Conservation (phyloP, 106 monocot species). For the Posidonia australis region DNA sequence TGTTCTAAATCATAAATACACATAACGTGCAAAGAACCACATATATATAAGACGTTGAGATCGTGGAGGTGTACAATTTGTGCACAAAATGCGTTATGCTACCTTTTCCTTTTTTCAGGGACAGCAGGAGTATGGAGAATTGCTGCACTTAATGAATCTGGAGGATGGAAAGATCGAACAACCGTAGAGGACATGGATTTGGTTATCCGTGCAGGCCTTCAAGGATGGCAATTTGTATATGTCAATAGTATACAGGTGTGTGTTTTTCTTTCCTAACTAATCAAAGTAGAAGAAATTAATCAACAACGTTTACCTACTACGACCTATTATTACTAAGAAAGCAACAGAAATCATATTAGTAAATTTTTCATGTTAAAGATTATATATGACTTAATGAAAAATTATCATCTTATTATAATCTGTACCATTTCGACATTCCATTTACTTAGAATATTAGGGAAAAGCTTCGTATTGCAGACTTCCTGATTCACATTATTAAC, state of each 20-base stretch:
- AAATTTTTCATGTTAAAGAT: not conserved
- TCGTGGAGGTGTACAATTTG: no score
- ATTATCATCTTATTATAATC: no score
- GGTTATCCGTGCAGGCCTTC: conserved; percentile 51
- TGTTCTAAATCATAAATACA: no score
- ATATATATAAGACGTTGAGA: no score
- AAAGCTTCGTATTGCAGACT: no score
- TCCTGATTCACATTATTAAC: no score
- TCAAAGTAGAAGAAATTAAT: not conserved
- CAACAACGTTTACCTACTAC: not conserved
- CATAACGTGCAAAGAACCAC: no score
- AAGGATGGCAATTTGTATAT: conserved; percentile 72
- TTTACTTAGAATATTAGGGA: no score
- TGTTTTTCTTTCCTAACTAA: not conserved
- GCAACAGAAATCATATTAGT: not conserved
- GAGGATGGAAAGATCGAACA: conserved; percentile 75
- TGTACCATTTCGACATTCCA: no score
- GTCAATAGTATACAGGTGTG: conserved; percentile 43
- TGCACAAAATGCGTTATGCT: no score
- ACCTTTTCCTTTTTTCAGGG: conserved; percentile 16
- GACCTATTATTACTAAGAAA: no score
- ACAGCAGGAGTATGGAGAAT: conserved; percentile 85
- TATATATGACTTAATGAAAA: no score
- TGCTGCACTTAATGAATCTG: conserved; percentile 41
- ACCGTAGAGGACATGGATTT: conserved; percentile 89